phyloP scores from a whole-genome alignment of 306 rosid species.

The Amphicarpaea edgeworthii region DNA sequence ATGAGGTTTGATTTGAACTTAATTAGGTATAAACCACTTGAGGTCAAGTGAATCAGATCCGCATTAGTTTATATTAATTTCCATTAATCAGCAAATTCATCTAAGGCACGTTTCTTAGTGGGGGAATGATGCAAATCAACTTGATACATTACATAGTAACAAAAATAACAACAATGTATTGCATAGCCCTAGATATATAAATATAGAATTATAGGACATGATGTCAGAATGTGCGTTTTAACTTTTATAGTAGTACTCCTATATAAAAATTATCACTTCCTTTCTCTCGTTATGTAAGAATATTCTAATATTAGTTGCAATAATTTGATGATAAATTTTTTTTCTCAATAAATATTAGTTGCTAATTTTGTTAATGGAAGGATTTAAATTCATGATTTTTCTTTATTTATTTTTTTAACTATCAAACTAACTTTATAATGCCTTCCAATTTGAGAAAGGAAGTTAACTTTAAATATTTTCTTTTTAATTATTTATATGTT shows the following conservation, averaged over 20 bases:
- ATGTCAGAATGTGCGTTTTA: background rate
- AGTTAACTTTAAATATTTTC: too few relatives aligned
- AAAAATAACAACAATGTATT: background rate
- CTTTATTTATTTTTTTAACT: too few relatives aligned
- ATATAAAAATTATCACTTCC: background rate
- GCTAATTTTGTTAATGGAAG: too few relatives aligned
- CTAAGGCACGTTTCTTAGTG: constrained; percentile 36
- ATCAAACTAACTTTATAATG: too few relatives aligned
- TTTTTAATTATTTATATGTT: background rate
- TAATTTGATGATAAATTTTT: too few relatives aligned
- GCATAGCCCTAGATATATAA: background rate
- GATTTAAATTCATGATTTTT: too few relatives aligned
- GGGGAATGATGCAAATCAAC: constrained; percentile 29
- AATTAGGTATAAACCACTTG: constrained; percentile 5
- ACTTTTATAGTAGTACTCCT: background rate
- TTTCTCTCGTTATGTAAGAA: background rate
- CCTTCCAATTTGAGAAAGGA: too few relatives aligned
- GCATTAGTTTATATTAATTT: constrained; percentile 26
- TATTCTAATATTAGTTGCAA: background rate
- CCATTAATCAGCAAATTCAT: constrained; percentile 21
- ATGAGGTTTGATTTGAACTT: background rate
- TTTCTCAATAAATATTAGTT: too few relatives aligned
- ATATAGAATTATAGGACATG: background rate
- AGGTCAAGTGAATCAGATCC: background rate
- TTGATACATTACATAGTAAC: background rate